Evolutionary conservation across 1,284 basidiomycete genomes (phyloP).

Genomic region (Ustilago tritici): DNA sequence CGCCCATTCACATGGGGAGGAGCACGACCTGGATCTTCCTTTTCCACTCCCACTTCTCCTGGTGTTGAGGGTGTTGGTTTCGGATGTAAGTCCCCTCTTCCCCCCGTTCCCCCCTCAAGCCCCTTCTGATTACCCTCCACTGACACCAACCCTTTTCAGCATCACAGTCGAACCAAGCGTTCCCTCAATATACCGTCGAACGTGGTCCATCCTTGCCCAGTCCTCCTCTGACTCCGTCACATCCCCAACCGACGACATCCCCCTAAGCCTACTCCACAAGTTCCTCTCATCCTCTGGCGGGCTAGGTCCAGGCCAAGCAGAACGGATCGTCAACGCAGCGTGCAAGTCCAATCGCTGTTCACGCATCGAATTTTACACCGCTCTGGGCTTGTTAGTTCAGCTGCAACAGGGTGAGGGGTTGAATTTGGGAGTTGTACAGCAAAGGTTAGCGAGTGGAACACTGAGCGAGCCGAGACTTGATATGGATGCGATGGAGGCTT

Average conservation of each 20-base stretch:
- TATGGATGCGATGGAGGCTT: conserved; percentile 1
- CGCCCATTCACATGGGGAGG: conserved; percentile 49
- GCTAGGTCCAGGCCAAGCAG: conserved; percentile 20
- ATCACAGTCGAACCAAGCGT: conserved; percentile 34
- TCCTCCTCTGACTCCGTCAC: conserved; percentile 6
- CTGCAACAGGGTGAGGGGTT: conserved; percentile 33
- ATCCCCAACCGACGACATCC: conserved; percentile 24
- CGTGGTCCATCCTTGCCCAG: conserved; percentile 8
- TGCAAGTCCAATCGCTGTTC: conserved; percentile 44
- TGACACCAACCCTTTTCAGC: neutral
- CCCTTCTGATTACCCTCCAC: neutral
- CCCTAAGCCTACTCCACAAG: conserved; percentile 34
- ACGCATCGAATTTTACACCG: conserved; percentile 37
- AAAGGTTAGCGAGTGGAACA: conserved; percentile 15
- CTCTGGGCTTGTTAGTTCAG: conserved; percentile 34
- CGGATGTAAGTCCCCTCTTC: conserved; percentile 22
- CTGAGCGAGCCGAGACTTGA: conserved; percentile 20
- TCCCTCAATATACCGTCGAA: conserved; percentile 28
- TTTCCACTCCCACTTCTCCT: conserved; percentile 27
- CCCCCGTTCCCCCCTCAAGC: neutral
- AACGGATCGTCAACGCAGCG: conserved; percentile 36
- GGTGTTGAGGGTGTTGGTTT: conserved; percentile 22
- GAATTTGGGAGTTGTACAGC: conserved; percentile 15
- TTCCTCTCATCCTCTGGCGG: conserved; percentile 31
- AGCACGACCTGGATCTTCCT: conserved; percentile 29